A percentile compares a stretch with the other conserved stretches of the same genome.
Evolutionary conservation across 2,329 filamentous ascomycete genomes (phyloP).

Genomic region (Aspergillus viridinutans): DNA sequence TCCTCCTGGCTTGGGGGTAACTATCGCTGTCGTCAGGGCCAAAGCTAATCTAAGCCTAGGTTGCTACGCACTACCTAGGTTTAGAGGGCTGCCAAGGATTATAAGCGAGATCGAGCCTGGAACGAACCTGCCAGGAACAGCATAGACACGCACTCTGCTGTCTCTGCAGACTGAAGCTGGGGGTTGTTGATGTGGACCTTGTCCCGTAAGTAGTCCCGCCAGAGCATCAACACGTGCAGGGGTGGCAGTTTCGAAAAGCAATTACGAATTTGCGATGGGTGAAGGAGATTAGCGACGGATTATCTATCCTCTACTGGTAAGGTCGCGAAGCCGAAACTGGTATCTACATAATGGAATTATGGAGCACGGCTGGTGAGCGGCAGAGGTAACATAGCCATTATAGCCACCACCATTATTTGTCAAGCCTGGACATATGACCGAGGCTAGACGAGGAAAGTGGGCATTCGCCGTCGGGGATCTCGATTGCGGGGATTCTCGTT

Average conservation of each 20-base stretch:
- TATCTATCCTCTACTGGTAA: too few relatives aligned
- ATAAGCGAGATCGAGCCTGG: neutral
- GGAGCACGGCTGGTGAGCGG: too few relatives aligned
- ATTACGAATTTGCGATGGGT: too few relatives aligned
- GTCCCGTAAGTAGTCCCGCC: too few relatives aligned
- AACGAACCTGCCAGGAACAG: neutral
- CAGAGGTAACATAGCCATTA: neutral
- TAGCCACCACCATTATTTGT: neutral
- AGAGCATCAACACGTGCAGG: too few relatives aligned
- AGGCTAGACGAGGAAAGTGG: neutral
- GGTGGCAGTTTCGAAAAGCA: too few relatives aligned
- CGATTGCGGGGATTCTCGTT: neutral
- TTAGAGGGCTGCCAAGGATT: neutral
- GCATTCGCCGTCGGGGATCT: neutral
- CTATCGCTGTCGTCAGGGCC: too few relatives aligned
- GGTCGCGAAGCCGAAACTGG: too few relatives aligned
- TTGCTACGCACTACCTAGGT: neutral
- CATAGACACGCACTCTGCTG: neutral
- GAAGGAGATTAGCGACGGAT: too few relatives aligned
- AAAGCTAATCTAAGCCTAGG: neutral
- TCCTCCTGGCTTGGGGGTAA: too few relatives aligned
- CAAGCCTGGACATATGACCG: neutral
- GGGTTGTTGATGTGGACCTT: too few relatives aligned
- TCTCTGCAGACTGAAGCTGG: neutral
- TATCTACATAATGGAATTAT: too few relatives aligned